Conservation (phyloP, 1,284 basidiomycete genomes). For the Paramarasmius palmivorus region DNA sequence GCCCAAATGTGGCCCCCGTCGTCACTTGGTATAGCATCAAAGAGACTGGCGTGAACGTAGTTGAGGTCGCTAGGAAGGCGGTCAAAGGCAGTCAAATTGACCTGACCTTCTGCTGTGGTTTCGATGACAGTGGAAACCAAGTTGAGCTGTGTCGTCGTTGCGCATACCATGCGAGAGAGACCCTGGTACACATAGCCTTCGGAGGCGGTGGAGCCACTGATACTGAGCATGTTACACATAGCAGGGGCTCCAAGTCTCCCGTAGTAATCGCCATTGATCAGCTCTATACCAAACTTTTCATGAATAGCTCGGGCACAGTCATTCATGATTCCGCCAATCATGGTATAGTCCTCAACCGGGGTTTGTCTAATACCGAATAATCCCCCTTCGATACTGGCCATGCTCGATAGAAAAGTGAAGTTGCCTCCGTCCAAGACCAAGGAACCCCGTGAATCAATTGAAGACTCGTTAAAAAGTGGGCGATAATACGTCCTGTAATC, state of each 20-base stretch:
- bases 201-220: constrained; percentile 11
- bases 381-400: too few species aligned
- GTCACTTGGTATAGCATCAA: neutral
- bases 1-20: neutral
- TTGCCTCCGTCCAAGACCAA: too few species aligned
- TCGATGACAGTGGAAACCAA: constrained; percentile 17
- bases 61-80: neutral
- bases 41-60: neutral
- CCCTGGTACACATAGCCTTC: constrained; percentile 4
- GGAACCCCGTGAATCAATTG: neutral
- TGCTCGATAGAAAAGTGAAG: too few species aligned
- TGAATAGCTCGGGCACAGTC: too few species aligned
- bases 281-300: too few species aligned
- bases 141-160: constrained; percentile 18
- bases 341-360: too few species aligned
- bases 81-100: neutral
- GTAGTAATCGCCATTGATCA: too few species aligned
- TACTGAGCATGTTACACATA: constrained; percentile 12
- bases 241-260: neutral
- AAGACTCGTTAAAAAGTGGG: constrained; percentile 18
- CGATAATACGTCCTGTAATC: constrained; percentile 11
- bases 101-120: constrained; percentile 1
- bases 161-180: constrained; percentile 18
- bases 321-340: too few species aligned
- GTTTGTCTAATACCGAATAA: too few species aligned